A percentile compares a stretch with the other conserved stretches of the same genome.
Evolutionary conservation across 495 filamentous ascomycete genomes (phyloP).

Genomic region (Penicillium cinerascens): DNA sequence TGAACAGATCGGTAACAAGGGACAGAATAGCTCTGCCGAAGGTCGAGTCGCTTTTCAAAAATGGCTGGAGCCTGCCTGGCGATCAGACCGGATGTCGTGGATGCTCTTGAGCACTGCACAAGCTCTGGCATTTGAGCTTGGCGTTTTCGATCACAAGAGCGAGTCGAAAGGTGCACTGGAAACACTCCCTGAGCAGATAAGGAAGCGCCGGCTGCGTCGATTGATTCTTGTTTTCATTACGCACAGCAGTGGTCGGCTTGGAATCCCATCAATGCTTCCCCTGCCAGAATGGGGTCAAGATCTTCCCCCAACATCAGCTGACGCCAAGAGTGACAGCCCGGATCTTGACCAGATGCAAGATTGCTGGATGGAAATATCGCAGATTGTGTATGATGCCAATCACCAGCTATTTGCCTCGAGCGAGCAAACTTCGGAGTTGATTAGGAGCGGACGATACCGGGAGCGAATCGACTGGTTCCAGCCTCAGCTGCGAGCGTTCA

Average conservation of each 20-base stretch:
- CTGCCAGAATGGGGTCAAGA: conserved; percentile 52
- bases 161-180: conserved; percentile 49
- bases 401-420: conserved; percentile 78
- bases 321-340: conserved; percentile 27
- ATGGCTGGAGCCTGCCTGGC: conserved; percentile 95
- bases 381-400: conserved; percentile 84
- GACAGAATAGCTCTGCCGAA: conserved; percentile 50
- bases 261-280: conserved; percentile 91
- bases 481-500: conserved; percentile 71
- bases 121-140: conserved; percentile 86
- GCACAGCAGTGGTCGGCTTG: conserved; percentile 86
- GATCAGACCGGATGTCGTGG: conserved; percentile 97
- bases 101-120: conserved; percentile 91
- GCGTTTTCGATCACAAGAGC: conserved; percentile 85
- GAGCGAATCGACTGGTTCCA: conserved; percentile 75
- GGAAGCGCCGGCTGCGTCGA: conserved; percentile 78
- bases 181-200: conserved; percentile 58
- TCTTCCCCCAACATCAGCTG: conserved; percentile 31
- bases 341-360: conserved; percentile 64
- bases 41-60: conserved; percentile 71
- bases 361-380: conserved; percentile 87
- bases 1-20: conserved; percentile 18
- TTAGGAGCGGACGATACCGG: conserved; percentile 78
- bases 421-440: conserved; percentile 79
- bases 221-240: conserved; percentile 85